Base-by-base conservation (phyloP, 176 grass and related monocot species). In the Raddia guianensis region DNA sequence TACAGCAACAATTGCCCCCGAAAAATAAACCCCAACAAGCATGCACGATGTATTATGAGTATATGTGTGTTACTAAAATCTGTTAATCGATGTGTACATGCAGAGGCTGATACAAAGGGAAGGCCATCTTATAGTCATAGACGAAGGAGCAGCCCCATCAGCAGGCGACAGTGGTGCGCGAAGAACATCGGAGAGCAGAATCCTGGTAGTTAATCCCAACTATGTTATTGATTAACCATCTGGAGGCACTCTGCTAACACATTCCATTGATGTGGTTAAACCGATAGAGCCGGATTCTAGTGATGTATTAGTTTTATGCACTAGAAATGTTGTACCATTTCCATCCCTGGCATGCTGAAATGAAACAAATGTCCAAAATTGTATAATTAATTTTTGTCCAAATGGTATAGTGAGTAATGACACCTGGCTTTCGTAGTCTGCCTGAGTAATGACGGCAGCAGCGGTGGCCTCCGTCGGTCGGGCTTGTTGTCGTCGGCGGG, bases 41-140 rank as follows among this genome's bases (percentile, higher is more conserved):
- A 12, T 68, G 43, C 56, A 52, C 2, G 32, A 63, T 76, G 19
- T 33, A 77, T 4, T 20, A 66, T 81, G 12, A 8, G 9, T 64
- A 48, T 43, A 65, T 6, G 6, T 14, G 51, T 72, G 9, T 62
- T 18, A n/a, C 57, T 89, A 27, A 76, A 77, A 52, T 20, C 27
- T 72, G 18, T 16, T 4, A 3, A 76, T 61, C 9, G 12, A 48
- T 74, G 14, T 74, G 37, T 53, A 35, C 72, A 55, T 95, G 84
- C 96, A 99, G 96, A 95, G 90, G 80, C 80, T 99, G 63, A 93
- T 99, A 80, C 90, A 99, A 67, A 91, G 86, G 80, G 96, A 99
- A 75, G 96, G 96, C 10, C 96, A 95, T 88, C 88, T 99, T 68
- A 90, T 99, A 75, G 96, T 99, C 37, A 95, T 99, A 34, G 96